Conservation (phyloP, 2,329 filamentous ascomycete genomes). For the Botrytis fragariae region DNA sequence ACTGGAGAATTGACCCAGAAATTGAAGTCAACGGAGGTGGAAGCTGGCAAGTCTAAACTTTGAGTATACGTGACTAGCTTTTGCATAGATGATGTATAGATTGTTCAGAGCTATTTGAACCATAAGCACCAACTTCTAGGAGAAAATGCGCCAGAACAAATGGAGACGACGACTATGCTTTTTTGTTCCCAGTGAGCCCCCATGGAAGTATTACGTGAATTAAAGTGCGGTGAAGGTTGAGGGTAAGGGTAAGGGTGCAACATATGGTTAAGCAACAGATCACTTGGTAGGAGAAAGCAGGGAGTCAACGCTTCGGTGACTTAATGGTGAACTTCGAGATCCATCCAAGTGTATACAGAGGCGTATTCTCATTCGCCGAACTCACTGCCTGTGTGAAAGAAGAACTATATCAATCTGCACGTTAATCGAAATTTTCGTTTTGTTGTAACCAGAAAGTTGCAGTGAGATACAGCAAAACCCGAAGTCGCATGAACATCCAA, state of each 20-base stretch:
- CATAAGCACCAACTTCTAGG: background rate
- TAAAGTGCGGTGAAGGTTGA: background rate
- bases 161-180: no score
- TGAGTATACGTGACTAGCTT: background rate
- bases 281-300: background rate
- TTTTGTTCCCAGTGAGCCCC: no score
- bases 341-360: background rate
- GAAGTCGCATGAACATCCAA: background rate
- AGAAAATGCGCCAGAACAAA: no score
- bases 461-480: no score
- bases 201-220: background rate
- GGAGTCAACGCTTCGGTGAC: background rate
- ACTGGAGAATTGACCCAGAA: constrained; percentile 28
- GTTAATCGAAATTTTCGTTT: background rate
- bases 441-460: background rate
- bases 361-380: background rate
- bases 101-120: no score
- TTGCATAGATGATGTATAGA: background rate
- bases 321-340: background rate
- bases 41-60: background rate
- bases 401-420: background rate
- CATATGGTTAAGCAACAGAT: background rate
- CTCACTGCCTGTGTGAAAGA: background rate
- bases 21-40: constrained; percentile 6
- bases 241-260: background rate